These are phyloP conservation scores for Calonectria ilicicola DNA, from an alignment of 2,329 filamentous ascomycete genomes.

Conservation along the genomic window DNA sequence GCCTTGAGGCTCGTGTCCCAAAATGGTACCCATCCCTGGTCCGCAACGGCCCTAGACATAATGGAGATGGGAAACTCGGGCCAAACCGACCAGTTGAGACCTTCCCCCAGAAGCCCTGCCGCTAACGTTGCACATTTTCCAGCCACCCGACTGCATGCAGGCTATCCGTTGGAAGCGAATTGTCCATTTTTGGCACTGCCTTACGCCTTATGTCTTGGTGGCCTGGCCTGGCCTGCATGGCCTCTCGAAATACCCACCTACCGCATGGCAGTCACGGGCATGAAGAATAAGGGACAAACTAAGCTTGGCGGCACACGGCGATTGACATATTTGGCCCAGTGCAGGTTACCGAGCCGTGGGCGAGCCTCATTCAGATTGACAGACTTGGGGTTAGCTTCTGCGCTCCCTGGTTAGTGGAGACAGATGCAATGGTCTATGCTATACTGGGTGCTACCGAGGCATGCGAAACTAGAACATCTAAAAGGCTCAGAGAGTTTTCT, in stretches of 20 bases:
- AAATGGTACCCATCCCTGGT: constrained; percentile 42
- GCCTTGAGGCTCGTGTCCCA: constrained; percentile 47
- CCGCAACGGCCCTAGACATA: constrained; percentile 17
- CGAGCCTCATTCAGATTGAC: constrained; percentile 8
- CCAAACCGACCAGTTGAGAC: constrained; percentile 21
- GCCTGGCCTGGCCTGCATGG: constrained; percentile 12
- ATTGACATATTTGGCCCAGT: background rate
- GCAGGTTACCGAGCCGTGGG: constrained; percentile 5
- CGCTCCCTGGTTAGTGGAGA: background rate
- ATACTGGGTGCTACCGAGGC: constrained; percentile 10
- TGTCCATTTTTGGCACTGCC: constrained; percentile 12
- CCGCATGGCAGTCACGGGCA: background rate
- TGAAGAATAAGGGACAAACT: background rate
- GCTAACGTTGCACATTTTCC: constrained; percentile 23
- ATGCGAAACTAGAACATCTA: background rate
- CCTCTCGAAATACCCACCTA: background rate
- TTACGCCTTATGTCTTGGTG: background rate
- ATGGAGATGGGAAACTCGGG: constrained; percentile 20
- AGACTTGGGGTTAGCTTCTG: constrained; percentile 5
- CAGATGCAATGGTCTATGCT: background rate
- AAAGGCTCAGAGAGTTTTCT: constrained; percentile 3
- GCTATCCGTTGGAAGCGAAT: constrained; percentile 1
- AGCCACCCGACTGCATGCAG: background rate
- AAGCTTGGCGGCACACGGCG: background rate
- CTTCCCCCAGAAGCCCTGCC: constrained; percentile 11